Percentiles rank a stretch among this genome's conserved stretches.
These are phyloP conservation scores for Helotiales sp. DNA, from an alignment of 2,329 filamentous ascomycete genomes.

Conservation along the genomic window DNA sequence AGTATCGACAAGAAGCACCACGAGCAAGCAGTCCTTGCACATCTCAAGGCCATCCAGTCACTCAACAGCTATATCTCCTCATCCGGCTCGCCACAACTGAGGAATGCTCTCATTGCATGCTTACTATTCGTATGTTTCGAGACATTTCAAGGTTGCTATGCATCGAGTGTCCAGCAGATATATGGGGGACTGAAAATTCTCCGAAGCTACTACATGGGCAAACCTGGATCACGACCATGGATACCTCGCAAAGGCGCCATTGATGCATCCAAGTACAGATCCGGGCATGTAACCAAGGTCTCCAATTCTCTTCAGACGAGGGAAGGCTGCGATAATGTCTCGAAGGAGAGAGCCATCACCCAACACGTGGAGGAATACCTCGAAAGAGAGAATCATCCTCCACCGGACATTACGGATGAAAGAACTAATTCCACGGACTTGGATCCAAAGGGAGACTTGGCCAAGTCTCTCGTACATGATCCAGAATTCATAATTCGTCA, in stretches of 20 bases:
- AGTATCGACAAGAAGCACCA: slow-evolving; percentile 57
- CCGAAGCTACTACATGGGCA: slow-evolving; percentile 46
- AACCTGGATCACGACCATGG: slow-evolving; percentile 31
- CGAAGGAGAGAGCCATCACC: slow-evolving; percentile 27
- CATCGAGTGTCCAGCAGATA: slow-evolving; percentile 64
- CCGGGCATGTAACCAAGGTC: slow-evolving; percentile 18
- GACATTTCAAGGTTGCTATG: slow-evolving; percentile 52
- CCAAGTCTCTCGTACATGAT: slow-evolving; percentile 16
- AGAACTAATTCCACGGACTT: not conserved
- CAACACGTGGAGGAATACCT: slow-evolving; percentile 37
- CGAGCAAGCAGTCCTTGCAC: slow-evolving; percentile 63
- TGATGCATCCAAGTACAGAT: not conserved
- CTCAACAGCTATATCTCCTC: slow-evolving; percentile 53
- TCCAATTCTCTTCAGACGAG: slow-evolving; percentile 27
- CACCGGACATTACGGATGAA: not conserved
- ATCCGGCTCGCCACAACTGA: slow-evolving; percentile 50
- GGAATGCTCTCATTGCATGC: slow-evolving; percentile 41
- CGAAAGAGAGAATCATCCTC: slow-evolving; percentile 23
- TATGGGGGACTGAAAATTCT: slow-evolving; percentile 62
- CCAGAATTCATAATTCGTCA: slow-evolving; percentile 4
- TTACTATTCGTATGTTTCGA: slow-evolving; percentile 42
- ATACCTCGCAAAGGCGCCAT: slow-evolving; percentile 23
- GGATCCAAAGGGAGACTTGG: not conserved
- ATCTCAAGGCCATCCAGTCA: slow-evolving; percentile 60
- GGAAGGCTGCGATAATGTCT: slow-evolving; percentile 29